Evolutionary conservation across 1,139 yeast genomes (phyloP).

Genomic region (Yamadazyma blattariae): DNA sequence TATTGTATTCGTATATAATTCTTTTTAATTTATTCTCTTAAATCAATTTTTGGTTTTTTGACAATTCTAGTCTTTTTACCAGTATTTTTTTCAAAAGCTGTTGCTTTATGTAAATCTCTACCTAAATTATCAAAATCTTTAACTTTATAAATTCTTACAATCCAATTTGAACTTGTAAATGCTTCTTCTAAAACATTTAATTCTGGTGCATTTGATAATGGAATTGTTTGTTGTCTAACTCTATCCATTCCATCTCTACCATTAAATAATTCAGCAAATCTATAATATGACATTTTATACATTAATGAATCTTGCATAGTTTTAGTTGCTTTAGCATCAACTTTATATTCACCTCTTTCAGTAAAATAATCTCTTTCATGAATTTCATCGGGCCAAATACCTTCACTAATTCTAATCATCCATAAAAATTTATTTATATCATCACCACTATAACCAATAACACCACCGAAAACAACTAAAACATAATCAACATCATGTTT

Average conservation of each 20-base stretch:
- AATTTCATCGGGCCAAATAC: conserved; percentile 98
- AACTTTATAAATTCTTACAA: conserved; percentile 91
- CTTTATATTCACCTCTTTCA: conserved; percentile 80
- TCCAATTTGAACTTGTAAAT: conserved; percentile 94
- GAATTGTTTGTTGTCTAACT: conserved; percentile 80
- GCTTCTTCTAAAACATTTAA: conserved; percentile 88
- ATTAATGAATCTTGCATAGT: conserved; percentile 87
- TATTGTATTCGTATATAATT: too few species aligned
- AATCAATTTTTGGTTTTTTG: conserved; percentile 54
- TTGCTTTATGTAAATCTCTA: conserved; percentile 58
- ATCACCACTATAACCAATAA: conserved; percentile 93
- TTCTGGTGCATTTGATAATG: conserved; percentile 53
- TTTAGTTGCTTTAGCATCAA: conserved; percentile 76
- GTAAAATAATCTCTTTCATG: conserved; percentile 84
- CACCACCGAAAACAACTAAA: conserved; percentile 90
- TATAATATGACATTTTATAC: conserved; percentile 93
- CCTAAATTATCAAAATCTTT: conserved; percentile 88
- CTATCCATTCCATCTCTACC: conserved; percentile 77
- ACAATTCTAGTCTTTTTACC: conserved; percentile 44
- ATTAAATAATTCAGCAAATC: conserved; percentile 72
- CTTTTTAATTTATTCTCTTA: conserved; percentile 40
- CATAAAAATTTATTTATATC: conserved; percentile 95
- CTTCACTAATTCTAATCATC: conserved; percentile 99
- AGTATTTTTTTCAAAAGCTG: conserved; percentile 39
- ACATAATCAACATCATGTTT: conserved; percentile 96